phyloP scores from a whole-genome alignment of 2,329 filamentous ascomycete genomes.

The Botrytis hyacinthi region DNA sequence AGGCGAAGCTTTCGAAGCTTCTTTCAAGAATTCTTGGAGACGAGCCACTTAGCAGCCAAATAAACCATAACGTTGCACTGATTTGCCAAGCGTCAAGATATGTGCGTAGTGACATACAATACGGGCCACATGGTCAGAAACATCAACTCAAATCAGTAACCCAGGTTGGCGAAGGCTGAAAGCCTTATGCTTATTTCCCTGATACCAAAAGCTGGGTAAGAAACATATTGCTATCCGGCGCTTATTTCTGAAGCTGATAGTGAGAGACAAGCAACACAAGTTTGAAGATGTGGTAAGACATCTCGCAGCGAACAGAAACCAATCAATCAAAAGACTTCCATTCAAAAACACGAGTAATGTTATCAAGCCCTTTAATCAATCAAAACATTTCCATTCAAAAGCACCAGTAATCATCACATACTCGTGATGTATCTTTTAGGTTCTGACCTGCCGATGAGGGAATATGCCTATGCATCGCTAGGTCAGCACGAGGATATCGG shows the following conservation, averaged over 20 bases:
- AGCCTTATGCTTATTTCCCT: neutral
- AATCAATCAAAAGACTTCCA: neutral
- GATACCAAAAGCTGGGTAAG: neutral
- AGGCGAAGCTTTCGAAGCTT: slow-evolving; percentile 13
- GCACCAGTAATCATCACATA: neutral
- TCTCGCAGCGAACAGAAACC: neutral
- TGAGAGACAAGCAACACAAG: neutral
- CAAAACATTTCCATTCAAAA: neutral
- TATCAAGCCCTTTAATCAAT: neutral
- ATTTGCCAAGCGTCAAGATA: neutral
- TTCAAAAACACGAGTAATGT: neutral
- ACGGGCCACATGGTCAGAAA: neutral
- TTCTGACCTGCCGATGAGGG: neutral
- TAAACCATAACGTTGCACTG: neutral
- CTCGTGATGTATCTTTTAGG: neutral
- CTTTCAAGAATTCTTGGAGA: neutral
- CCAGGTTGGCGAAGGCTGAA: neutral
- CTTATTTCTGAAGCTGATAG: neutral
- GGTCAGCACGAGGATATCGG: neutral
- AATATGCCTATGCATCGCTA: neutral
- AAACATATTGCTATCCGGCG: neutral
- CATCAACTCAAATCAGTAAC: neutral
- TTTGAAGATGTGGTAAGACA: neutral
- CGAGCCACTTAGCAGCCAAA: neutral
- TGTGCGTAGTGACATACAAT: neutral